These are phyloP conservation scores for Colletotrichum musicola DNA, from an alignment of 2,329 filamentous ascomycete species.

Conservation along the genomic window DNA sequence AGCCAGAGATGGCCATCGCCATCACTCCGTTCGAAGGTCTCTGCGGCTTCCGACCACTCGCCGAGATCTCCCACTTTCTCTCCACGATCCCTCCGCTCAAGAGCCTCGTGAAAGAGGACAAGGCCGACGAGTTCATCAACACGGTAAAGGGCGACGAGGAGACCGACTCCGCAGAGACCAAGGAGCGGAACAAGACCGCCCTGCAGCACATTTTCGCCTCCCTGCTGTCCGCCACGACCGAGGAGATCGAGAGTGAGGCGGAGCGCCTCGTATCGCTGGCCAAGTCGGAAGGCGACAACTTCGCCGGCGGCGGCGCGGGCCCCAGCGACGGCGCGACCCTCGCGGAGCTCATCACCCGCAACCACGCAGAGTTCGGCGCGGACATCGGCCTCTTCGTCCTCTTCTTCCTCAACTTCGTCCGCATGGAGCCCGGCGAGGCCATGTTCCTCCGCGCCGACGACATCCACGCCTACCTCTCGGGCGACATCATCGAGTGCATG, in stretches of 20 bases:
- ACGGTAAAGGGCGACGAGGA: constrained; percentile 60
- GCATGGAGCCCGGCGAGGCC: constrained; percentile 87
- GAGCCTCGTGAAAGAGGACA: constrained; percentile 74
- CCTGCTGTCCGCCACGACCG: constrained; percentile 81
- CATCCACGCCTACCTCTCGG: constrained; percentile 94
- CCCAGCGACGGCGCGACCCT: constrained; percentile 78
- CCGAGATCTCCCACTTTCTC: constrained; percentile 89
- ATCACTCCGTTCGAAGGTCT: constrained; percentile 96
- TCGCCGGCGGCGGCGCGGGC: constrained; percentile 77
- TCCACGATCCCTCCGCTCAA: constrained; percentile 68
- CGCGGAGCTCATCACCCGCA: constrained; percentile 79
- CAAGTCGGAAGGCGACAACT: constrained; percentile 74
- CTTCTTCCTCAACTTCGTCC: constrained; percentile 97
- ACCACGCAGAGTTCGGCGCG: constrained; percentile 85
- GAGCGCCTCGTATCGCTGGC: constrained; percentile 79
- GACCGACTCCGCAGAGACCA: constrained; percentile 70
- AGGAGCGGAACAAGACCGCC: constrained; percentile 82
- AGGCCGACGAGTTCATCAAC: constrained; percentile 67
- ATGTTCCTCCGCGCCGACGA: constrained; percentile 97
- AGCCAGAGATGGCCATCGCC: constrained; percentile 99
- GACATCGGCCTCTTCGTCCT: constrained; percentile 96
- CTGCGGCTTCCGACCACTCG: constrained; percentile 91
- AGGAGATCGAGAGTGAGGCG: constrained; percentile 70
- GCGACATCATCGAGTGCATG: constrained; percentile 99
- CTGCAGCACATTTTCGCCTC: constrained; percentile 81